Evolutionary conservation across 2,329 filamentous ascomycete species (phyloP).

Genomic region (Aspergillus brunneoviolaceus): DNA sequence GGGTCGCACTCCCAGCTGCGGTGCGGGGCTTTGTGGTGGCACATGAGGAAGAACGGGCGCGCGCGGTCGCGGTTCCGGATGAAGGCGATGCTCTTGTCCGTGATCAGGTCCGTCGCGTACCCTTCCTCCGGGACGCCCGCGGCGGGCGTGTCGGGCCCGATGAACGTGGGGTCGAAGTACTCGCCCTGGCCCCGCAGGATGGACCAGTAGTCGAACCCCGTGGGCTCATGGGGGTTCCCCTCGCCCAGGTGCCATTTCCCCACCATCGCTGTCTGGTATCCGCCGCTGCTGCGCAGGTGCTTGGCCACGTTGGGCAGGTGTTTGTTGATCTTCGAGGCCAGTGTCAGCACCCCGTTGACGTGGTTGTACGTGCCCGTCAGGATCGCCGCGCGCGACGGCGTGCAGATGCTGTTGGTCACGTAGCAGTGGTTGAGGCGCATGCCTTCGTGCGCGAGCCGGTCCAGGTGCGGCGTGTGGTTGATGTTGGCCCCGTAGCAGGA

Average conservation of each 20-base stretch:
- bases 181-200: slow-evolving; percentile 54
- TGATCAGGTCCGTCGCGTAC: slow-evolving; percentile 56
- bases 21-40: slow-evolving; percentile 58
- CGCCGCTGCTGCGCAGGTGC: slow-evolving; percentile 44
- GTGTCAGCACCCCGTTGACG: neutral
- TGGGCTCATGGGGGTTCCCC: slow-evolving; percentile 47
- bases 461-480: neutral
- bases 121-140: slow-evolving; percentile 38
- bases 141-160: slow-evolving; percentile 32
- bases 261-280: slow-evolving; percentile 54
- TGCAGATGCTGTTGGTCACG: slow-evolving; percentile 3
- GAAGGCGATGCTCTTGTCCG: slow-evolving; percentile 50
- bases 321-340: slow-evolving; percentile 48
- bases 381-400: neutral
- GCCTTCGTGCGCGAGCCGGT: neutral
- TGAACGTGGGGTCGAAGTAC: slow-evolving; percentile 54
- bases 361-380: slow-evolving; percentile 2
- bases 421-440: slow-evolving; percentile 5
- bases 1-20: slow-evolving; percentile 53
- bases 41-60: slow-evolving; percentile 56
- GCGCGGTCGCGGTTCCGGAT: slow-evolving; percentile 34
- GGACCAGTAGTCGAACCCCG: slow-evolving; percentile 55
- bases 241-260: slow-evolving; percentile 58
- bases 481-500: neutral
- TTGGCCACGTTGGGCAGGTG: slow-evolving; percentile 54